Evolutionary conservation across 805 yeast genomes (phyloP), one percentile per base, ranked within the genome.

Genomic region (Brettanomyces bruxellensis): DNA sequence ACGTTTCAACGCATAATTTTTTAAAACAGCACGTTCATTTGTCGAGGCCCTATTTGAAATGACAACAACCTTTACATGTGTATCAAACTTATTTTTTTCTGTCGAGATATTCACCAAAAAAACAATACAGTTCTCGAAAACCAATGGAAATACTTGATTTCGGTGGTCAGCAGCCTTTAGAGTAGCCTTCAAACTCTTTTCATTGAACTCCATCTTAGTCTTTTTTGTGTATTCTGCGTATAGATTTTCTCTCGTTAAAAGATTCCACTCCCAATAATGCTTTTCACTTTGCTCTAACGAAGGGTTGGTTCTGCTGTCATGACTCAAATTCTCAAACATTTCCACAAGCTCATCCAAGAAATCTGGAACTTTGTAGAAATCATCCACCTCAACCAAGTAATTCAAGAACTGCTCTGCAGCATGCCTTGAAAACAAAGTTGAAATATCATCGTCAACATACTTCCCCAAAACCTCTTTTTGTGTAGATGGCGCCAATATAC

Each of bases 101-200:
- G 49, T 44, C n/a, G 45, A 47, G 14, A 50, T 55, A 39, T 55
- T 55, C 35, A 65, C 53, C 40, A 65, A 47, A 47, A 57, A 61
- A 1, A 58, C 50, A 6, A 52, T 48, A 8, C 64, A 65, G 45
- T 54, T 59, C 44, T 62, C 65, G 38, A 61, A 48, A 5, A 61
- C 45, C 13, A 65, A 25, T 6, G 69, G 69, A 24, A 64, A 55
- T 1, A 65, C 54, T 45, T 64, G 65, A 46, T 59, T 63, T 12
- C 36, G 44, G 40, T 57, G 61, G 41, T 59, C 58, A 5, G 50
- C 57, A 18, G 55, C 49, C 13, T 35, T 36, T 23, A 64, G 40
- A 5, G 61, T 51, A 41, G 60, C 61, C 11, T 42, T 38, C 11
- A 56, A 54, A 50, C 59, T 62, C 4, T 52, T 58, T 40, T 60